Evolutionary conservation across 73 alveolate species (phyloP).

Genomic region (Symbiodinium natans): DNA sequence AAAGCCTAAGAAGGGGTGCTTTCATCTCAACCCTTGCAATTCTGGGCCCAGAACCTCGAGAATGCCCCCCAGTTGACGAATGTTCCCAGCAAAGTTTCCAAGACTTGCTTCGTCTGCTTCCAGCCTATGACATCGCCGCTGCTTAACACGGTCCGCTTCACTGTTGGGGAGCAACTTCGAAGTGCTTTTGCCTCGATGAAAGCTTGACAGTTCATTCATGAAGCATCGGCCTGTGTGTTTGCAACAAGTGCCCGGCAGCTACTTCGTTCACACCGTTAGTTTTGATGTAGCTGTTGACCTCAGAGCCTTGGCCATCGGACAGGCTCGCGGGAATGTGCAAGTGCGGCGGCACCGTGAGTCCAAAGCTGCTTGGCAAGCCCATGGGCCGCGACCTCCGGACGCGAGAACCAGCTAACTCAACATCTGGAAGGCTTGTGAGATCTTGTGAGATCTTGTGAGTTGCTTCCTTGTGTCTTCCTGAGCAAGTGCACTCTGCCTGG

Average conservation of each 20-base stretch:
- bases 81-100: not conserved
- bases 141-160: slow-evolving; percentile 70
- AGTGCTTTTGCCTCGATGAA: slow-evolving; percentile 29
- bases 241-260: slow-evolving; percentile 10
- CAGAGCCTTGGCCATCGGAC: slow-evolving; percentile 26
- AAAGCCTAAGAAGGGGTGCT: too few species aligned
- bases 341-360: not conserved
- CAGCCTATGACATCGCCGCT: slow-evolving; percentile 85
- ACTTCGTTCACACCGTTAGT: slow-evolving; percentile 74
- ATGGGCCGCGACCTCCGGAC: slow-evolving; percentile 42
- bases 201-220: not conserved
- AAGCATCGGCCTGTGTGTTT: not conserved
- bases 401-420: not conserved
- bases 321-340: too few species aligned
- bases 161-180: slow-evolving; percentile 84
- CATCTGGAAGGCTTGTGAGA: too few species aligned
- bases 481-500: too few species aligned
- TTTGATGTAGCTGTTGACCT: slow-evolving; percentile 85
- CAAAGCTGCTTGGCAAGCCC: slow-evolving; percentile 78
- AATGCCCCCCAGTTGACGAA: not conserved
- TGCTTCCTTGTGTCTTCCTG: too few species aligned
- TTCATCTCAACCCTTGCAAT: not conserved
- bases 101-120: not conserved
- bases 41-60: not conserved
- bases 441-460: too few species aligned